phyloP scores from a whole-genome alignment of 2,329 filamentous ascomycete species.

The Nectriaceae sp. region DNA sequence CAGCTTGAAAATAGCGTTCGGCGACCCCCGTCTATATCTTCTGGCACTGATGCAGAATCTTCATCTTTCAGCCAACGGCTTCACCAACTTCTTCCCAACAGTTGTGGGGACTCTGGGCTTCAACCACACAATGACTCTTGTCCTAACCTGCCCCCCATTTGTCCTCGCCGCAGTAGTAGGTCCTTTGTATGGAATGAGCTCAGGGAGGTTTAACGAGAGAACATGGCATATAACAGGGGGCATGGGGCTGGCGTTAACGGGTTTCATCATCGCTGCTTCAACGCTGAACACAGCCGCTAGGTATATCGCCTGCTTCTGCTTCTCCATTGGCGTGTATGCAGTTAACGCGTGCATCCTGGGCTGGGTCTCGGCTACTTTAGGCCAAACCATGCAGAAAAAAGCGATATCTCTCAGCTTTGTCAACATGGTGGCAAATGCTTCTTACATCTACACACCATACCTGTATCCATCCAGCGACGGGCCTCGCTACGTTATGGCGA shows the following conservation, averaged over 20 bases:
- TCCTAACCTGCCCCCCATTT: conserved; percentile 49
- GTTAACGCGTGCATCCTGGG: conserved; percentile 46
- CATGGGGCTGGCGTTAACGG: conserved; percentile 40
- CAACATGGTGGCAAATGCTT: conserved; percentile 45
- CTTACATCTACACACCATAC: conserved; percentile 49
- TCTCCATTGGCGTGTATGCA: conserved; percentile 36
- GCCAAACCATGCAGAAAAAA: conserved; percentile 47
- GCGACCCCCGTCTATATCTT: conserved; percentile 31
- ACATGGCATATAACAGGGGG: conserved; percentile 35
- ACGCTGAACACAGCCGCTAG: conserved; percentile 33
- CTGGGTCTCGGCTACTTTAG: conserved; percentile 43
- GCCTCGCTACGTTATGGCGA: conserved; percentile 44
- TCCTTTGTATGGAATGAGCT: conserved; percentile 43
- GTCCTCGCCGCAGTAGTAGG: conserved; percentile 43
- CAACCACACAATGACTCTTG: conserved; percentile 47
- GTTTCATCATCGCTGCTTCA: conserved; percentile 37
- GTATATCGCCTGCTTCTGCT: conserved; percentile 38
- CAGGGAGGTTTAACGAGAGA: conserved; percentile 45
- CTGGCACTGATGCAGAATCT: conserved; percentile 32
- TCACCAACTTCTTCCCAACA: conserved; percentile 41
- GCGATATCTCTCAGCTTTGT: conserved; percentile 44
- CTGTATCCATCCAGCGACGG: conserved; percentile 43
- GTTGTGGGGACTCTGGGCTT: conserved; percentile 45
- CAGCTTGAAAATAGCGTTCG: conserved; percentile 25
- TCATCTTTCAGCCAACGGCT: conserved; percentile 27